A percentile compares a stretch with the other conserved stretches of the same genome.
Evolutionary conservation across 768 basidiomycete genomes (phyloP).

Genomic region (Boletus barrowsii): DNA sequence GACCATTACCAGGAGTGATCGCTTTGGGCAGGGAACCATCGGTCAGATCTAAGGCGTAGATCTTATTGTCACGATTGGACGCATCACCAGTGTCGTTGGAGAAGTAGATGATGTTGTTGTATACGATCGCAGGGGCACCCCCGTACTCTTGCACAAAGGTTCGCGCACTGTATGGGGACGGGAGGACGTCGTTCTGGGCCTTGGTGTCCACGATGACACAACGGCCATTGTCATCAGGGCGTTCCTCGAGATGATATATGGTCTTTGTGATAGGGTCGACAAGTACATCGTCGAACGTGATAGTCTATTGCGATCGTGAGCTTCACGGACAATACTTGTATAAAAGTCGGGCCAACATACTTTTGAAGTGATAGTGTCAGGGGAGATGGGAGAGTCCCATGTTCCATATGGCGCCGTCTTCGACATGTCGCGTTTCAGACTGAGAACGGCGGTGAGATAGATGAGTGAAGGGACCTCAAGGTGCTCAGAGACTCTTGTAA

Average conservation of each 20-base stretch:
- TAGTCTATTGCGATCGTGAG: conserved; percentile 15
- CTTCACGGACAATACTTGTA: too few relatives aligned
- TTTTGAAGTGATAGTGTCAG: conserved; percentile 44
- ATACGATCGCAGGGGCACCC: conserved; percentile 53
- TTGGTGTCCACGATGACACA: conserved; percentile 50
- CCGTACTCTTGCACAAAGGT: conserved; percentile 69
- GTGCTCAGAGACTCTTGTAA: not conserved
- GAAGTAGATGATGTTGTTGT: conserved; percentile 51
- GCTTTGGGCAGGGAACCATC: too few relatives aligned
- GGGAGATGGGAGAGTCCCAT: conserved; percentile 56
- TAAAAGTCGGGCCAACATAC: conserved; percentile 19
- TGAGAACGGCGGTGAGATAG: not conserved
- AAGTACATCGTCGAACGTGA: conserved; percentile 41
- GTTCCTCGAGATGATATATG: conserved; percentile 56
- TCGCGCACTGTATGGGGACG: conserved; percentile 49
- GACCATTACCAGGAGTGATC: conserved; percentile 53
- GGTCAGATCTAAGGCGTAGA: conserved; percentile 38
- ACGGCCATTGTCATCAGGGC: conserved; percentile 44
- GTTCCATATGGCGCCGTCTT: conserved; percentile 50
- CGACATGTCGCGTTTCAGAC: not conserved
- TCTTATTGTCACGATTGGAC: conserved; percentile 34
- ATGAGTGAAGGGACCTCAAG: not conserved
- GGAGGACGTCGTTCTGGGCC: conserved; percentile 45
- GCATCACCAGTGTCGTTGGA: conserved; percentile 40
- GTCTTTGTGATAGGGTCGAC: conserved; percentile 47